Evolutionary conservation across 768 basidiomycete species (phyloP).

Genomic region (Xerocomellus chrysenteron): DNA sequence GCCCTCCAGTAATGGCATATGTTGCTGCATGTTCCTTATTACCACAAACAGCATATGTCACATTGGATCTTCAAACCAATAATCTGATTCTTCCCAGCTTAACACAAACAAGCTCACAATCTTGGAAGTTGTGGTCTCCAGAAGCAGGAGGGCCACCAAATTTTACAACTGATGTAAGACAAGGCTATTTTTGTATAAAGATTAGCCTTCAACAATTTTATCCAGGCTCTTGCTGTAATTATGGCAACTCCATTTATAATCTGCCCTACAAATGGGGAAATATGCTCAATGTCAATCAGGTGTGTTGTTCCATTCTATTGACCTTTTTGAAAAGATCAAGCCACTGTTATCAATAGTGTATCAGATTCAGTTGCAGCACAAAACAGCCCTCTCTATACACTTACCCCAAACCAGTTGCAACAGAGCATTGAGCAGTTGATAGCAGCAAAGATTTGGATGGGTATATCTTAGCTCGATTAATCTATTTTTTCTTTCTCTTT

Average conservation of each 20-base stretch:
- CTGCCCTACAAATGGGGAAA: neutral
- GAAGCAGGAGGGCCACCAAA: neutral
- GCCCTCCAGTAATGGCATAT: neutral
- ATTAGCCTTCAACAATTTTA: neutral
- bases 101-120: neutral
- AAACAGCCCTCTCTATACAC: neutral
- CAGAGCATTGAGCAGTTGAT: neutral
- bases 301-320: neutral
- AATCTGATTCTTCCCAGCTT: neutral
- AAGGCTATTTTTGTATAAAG: too few species aligned
- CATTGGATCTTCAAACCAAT: conserved; percentile 2
- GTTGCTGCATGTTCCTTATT: conserved; percentile 10
- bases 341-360: neutral
- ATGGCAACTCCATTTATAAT: neutral
- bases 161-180: neutral
- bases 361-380: neutral
- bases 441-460: conserved; percentile 12
- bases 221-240: neutral
- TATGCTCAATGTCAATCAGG: neutral
- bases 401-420: conserved; percentile 1
- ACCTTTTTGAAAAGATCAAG: too few species aligned
- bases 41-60: neutral
- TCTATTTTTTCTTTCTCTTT: neutral
- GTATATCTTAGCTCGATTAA: neutral
- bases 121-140: conserved; percentile 13